Evolutionary conservation across 2,329 filamentous ascomycete genomes (phyloP), one percentile per base, ranked within the genome.

Genomic region (Diplodia intermedia): DNA sequence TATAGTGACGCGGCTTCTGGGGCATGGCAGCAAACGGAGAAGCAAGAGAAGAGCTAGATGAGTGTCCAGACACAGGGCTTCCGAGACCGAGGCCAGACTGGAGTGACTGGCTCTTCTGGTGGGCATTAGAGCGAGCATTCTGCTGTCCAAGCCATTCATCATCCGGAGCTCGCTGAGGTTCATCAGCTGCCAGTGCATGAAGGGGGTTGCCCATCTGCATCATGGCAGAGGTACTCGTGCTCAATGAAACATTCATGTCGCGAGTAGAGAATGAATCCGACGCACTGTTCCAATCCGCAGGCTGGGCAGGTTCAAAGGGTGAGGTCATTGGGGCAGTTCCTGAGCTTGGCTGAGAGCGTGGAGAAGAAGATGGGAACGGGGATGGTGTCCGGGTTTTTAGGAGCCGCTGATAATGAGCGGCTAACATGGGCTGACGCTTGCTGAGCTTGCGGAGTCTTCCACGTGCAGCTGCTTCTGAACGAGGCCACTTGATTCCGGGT

Each of bases 331-430:
- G 65, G 18, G 20, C 43, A 14, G 36, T 50, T 31, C 49, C 66
- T 7, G 56, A 23, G 26, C 49, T 63, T 15, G 56, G 49, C 12
- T 69, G 73, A 6, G 70, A 66, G 8, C 62, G 70, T n/a, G 77
- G 76, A 36, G 78, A 79, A 38, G 82, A 78, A 36, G 82, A 78
- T 53, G 75, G 76, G 72, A 86, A 83, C 2, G 88, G 88, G 29
- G 87, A 89, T 12, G 88, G 88, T 66, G 85, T 89, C 65, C 87
- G 82, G 47, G 83, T 85, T 70, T 85, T 83, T 70, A 90, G 80
- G 72, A 90, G 81, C 69, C 88, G 84, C 74, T 89, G 86, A 74
- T 90, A 90, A 73, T 90, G 87, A 23, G 87, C 86, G 43, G 87
- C 85, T 61, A 90, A 84, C 7, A 83, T 86, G 68, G 88, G 86